Conservation (phyloP, 495 filamentous ascomycete genomes). For the Penicillium taxi region DNA sequence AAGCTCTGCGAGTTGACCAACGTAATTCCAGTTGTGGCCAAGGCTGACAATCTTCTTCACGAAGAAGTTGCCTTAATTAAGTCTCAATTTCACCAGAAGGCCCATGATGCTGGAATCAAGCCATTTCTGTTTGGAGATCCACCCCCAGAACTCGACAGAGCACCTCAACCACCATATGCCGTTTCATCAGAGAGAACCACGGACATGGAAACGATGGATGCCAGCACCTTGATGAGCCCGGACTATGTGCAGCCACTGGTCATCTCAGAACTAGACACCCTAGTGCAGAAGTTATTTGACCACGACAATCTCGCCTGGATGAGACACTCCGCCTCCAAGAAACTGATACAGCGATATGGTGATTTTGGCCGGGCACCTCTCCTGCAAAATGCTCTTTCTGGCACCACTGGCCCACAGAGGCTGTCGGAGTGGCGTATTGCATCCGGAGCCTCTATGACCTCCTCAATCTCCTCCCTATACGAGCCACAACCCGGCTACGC, state of each 20-base stretch:
- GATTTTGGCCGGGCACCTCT: constrained; percentile 7
- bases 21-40: constrained; percentile 76
- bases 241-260: constrained; percentile 84
- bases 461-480: constrained; percentile 17
- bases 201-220: constrained; percentile 89
- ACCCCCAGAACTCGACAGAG: constrained; percentile 21
- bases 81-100: constrained; percentile 41
- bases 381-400: constrained; percentile 7
- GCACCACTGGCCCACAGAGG: no score
- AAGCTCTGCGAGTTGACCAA: constrained; percentile 73
- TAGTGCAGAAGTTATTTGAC: constrained; percentile 72
- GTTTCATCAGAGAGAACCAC: constrained; percentile 70
- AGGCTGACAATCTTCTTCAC: constrained; percentile 58
- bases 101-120: constrained; percentile 53
- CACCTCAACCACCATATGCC: constrained; percentile 52
- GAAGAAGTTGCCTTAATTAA: constrained; percentile 57
- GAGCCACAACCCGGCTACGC: constrained; percentile 51
- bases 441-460: constrained; percentile 15
- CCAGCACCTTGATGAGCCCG: constrained; percentile 87
- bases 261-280: constrained; percentile 60
- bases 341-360: constrained; percentile 63
- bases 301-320: constrained; percentile 77
- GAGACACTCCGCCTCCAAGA: constrained; percentile 77
- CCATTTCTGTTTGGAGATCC: constrained; percentile 58
- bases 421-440: constrained; percentile 4